These are phyloP conservation scores for Colletotrichum nymphaeae DNA, from an alignment of 2,329 filamentous ascomycete species.

Conservation along the genomic window DNA sequence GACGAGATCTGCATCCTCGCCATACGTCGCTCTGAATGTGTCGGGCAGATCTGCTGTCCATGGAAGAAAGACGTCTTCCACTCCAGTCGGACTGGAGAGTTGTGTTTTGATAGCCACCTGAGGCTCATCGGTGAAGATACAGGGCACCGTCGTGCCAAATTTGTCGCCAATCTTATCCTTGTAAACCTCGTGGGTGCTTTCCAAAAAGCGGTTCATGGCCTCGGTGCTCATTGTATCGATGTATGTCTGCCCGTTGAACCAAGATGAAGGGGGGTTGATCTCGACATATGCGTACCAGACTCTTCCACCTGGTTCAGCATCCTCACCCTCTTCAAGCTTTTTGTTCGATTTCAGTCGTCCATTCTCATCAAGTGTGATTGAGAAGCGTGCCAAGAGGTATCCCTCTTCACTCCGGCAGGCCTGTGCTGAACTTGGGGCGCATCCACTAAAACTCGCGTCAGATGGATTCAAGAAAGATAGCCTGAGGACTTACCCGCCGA, in stretches of 20 bases:
- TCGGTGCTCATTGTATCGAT: slow-evolving; percentile 43
- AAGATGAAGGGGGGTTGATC: slow-evolving; percentile 41
- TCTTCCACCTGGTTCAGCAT: slow-evolving; percentile 33
- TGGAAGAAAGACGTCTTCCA: slow-evolving; percentile 43
- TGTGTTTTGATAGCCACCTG: slow-evolving; percentile 46
- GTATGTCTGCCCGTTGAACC: slow-evolving; percentile 47
- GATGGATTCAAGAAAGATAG: neutral
- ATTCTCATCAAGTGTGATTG: slow-evolving; percentile 39
- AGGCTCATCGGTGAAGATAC: slow-evolving; percentile 47
- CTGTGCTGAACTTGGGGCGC: slow-evolving; percentile 27
- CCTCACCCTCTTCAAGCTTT: slow-evolving; percentile 36
- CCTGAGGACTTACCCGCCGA: slow-evolving; percentile 24
- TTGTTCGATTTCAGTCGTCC: slow-evolving; percentile 40
- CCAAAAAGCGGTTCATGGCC: slow-evolving; percentile 43
- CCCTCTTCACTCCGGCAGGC: slow-evolving; percentile 40
- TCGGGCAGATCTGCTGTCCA: slow-evolving; percentile 44
- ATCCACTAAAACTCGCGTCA: neutral
- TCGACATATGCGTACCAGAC: slow-evolving; percentile 48
- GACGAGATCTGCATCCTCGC: slow-evolving; percentile 37
- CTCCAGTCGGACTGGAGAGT: slow-evolving; percentile 39
- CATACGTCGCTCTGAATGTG: slow-evolving; percentile 41
- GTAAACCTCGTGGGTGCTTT: slow-evolving; percentile 45
- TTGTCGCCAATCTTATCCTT: slow-evolving; percentile 42
- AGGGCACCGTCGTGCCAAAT: slow-evolving; percentile 44
- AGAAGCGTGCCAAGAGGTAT: slow-evolving; percentile 41